Conservation (phyloP, 495 filamentous ascomycete genomes). For the Penicillium paxilli region DNA sequence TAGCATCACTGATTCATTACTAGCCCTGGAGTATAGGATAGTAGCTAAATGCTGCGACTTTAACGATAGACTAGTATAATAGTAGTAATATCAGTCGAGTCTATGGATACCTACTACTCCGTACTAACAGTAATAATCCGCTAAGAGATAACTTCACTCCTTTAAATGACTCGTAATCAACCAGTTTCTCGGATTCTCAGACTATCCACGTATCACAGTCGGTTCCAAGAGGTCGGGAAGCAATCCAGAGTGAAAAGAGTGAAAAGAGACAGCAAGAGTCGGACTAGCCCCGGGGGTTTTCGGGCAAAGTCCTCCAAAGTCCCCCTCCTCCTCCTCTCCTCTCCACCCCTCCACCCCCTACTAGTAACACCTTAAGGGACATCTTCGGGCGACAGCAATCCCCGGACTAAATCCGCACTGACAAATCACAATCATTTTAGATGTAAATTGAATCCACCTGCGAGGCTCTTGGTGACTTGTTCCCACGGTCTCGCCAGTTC, state of each 20-base stretch:
- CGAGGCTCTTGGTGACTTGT: conserved; percentile 14
- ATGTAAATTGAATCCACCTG: conserved; percentile 3
- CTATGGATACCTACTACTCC: no score
- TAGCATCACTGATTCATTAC: no score
- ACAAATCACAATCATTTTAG: not conserved
- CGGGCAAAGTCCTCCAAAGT: no score
- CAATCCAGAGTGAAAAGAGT: not conserved
- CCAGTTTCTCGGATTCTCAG: not conserved
- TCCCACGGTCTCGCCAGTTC: not conserved
- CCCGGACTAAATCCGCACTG: not conserved
- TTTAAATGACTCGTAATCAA: no score
- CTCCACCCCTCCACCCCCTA: no score
- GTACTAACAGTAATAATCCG: no score
- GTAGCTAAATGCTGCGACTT: no score
- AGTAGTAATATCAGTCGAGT: no score
- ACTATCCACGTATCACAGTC: not conserved
- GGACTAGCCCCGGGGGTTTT: not conserved
- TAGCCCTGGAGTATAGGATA: no score
- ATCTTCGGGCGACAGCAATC: conserved; percentile 1
- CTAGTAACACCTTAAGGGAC: not conserved
- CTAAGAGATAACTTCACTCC: no score
- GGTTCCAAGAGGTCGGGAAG: not conserved
- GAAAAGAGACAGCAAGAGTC: not conserved
- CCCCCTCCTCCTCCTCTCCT: no score
- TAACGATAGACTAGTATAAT: no score